Base-by-base conservation (phyloP, 345 rosid species). In the Corchorus olitorius region DNA sequence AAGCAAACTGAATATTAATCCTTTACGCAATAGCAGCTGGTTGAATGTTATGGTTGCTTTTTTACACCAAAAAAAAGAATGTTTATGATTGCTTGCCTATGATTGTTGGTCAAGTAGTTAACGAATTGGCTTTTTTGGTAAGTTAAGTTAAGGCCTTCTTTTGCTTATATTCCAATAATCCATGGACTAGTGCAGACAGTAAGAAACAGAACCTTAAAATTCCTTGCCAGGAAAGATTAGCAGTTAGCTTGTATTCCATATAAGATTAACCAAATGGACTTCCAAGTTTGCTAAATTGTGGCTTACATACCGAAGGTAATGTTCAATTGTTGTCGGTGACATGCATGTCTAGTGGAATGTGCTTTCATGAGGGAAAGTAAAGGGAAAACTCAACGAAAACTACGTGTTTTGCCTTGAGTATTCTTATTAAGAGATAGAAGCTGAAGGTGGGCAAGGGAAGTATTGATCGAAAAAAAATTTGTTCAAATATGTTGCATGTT, bases 341-440 rank as follows among this genome's bases (percentile, higher is more conserved):
- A 0, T 20, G 8, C 19, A 33, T 43, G 50, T 41, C 33, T 41
- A 4, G 46, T 41, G n/a, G 10, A 22, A 39, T n/a, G 34, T 45
- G 33, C 27, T 19, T 8, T 41, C 49, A 11, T 27, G 52, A 15
- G 50, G 50, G n/a, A 34, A 49, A 14, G 3, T 14, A 67, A 46
- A 27, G 41, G 34, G 9, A 52, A 2, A 68, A 9, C 46, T 69
- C 8, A 12, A 10, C 60, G 19, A 12, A 33, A 50, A 33, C 13
- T 33, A 41, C 39, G 48, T 33, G 45, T 33, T 69, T 15, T 69
- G 33, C 43, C 6, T 6, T 27, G 58, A 68, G 59, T 6, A 39
- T 69, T 68, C 20, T 22, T 48, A 69, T 49, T 56, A 33, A 69
- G 56, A 68, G 72, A 68, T 49, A 52, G 56, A 22, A 67, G 48